Conservation (phyloP, 208 protist genomes). For the Leishmania arabica region DNA sequence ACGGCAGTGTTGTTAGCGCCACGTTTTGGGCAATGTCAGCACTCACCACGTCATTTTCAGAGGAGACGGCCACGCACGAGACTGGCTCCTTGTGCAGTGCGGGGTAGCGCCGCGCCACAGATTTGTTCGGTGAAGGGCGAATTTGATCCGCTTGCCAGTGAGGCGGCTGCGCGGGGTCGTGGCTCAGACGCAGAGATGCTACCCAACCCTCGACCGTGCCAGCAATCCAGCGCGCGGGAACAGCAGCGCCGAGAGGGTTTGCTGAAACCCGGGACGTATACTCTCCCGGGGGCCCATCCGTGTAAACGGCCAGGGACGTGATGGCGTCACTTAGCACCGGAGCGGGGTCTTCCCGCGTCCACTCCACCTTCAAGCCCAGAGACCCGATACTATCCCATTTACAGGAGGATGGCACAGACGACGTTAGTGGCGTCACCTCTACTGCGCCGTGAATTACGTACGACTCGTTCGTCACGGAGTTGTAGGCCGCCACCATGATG, state of each 20-base stretch:
- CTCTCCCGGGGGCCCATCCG: not conserved
- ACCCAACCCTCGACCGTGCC: slow-evolving; percentile 73
- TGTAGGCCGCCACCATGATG: slow-evolving; percentile 61
- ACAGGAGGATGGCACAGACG: not conserved
- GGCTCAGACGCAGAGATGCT: slow-evolving; percentile 21
- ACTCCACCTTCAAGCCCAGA: slow-evolving; percentile 26
- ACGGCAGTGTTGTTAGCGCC: slow-evolving; percentile 57
- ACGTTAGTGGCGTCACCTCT: slow-evolving; percentile 19
- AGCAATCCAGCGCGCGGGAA: slow-evolving; percentile 62
- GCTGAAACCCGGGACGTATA: not conserved
- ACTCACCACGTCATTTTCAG: slow-evolving; percentile 65
- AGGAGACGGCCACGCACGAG: slow-evolving; percentile 71
- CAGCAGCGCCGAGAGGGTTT: slow-evolving; percentile 45
- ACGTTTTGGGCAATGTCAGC: slow-evolving; percentile 87
- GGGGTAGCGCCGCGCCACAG: slow-evolving; percentile 11
- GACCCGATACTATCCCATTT: not conserved
- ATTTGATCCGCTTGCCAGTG: slow-evolving; percentile 17
- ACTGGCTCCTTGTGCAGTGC: slow-evolving; percentile 81
- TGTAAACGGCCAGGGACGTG: slow-evolving; percentile 39
- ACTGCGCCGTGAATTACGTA: slow-evolving; percentile 42
- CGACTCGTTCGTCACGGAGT: slow-evolving; percentile 47
- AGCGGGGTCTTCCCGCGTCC: slow-evolving; percentile 27
- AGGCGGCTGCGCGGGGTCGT: not conserved
- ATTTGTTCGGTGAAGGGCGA: slow-evolving; percentile 20
- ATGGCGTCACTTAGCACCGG: slow-evolving; percentile 57